Conservation (phyloP, 805 yeast species). For the Candida fluviatilis region DNA sequence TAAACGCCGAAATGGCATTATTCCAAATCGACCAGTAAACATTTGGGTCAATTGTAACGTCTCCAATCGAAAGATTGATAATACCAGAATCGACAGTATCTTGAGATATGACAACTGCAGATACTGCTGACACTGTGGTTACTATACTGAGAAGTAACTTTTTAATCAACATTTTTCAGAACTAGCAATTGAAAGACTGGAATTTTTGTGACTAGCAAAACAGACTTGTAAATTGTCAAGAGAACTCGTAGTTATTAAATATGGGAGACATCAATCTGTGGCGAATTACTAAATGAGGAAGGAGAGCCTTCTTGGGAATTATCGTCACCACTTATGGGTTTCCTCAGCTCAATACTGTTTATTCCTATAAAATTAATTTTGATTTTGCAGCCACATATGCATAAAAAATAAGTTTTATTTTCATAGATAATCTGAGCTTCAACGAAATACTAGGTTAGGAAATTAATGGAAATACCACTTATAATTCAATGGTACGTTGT, state of each 20-base stretch:
- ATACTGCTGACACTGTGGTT: not conserved
- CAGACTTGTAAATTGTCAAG: not conserved
- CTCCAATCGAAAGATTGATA: slow-evolving; percentile 5
- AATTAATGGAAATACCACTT: not conserved
- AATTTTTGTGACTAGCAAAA: not conserved
- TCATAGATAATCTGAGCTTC: not conserved
- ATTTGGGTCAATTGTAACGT: slow-evolving; percentile 8
- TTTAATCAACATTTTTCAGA: slow-evolving; percentile 6
- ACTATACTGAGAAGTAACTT: slow-evolving; percentile 5
- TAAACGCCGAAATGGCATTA: slow-evolving; percentile 8
- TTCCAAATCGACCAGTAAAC: slow-evolving; percentile 16
- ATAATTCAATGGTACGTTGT: too few relatives aligned
- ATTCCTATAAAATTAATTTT: too few relatives aligned
- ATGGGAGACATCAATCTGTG: not conserved
- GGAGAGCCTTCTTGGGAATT: not conserved
- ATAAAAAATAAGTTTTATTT: too few relatives aligned
- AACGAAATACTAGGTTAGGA: too few relatives aligned
- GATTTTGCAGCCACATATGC: not conserved
- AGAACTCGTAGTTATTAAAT: not conserved
- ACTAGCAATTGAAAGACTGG: not conserved
- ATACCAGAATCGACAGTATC: slow-evolving; percentile 1
- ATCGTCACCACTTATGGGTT: not conserved
- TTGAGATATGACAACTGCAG: not conserved
- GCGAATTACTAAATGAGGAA: not conserved
- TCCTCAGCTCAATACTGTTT: not conserved